Evolutionary conservation across 208 protist species (phyloP), one percentile per base, ranked within the genome.

Genomic region (Acanthamoeba lenticulata): DNA sequence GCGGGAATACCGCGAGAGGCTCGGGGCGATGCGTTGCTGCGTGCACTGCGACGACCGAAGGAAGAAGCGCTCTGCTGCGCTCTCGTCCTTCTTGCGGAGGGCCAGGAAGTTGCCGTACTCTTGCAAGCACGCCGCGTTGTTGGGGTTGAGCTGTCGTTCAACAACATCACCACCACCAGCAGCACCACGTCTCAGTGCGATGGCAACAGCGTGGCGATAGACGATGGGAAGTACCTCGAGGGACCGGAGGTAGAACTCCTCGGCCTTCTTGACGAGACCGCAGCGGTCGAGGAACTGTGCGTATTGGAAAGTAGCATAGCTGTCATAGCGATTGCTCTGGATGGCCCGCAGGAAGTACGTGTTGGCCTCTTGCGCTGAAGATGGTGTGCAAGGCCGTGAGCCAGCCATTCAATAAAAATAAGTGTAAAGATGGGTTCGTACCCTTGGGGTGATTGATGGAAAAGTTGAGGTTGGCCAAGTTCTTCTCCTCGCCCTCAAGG

Each of bases 261-360:
- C 95, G 27, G 95, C 95, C 27, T 55, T 34, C 62, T 95, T 88
- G 36, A 77, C 29, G 34, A 90, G 55, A 32, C 55, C 85, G 34
- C 94, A 93, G 36, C 65, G n/a, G 24, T 96, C 95, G 1, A 95
- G 34, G 21, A 96, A 88, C 65, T 96, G 95, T n/a, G 95, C 95
- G 34, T 95, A 96, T 45, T 94, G 40, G 85, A 96, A 96, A 38
- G 32, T 45, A 40, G 60, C 55, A 5, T 57, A 88, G 5, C 89
- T 92, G 45, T 95, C 86, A n/a, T 92, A 88, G n/a, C 57, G 52
- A 81, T 95, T 94, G 60, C 55, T 60, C 60, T 89, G 92, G 6
- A 95, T 95, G 15, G 93, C 94, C 32, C 95, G 44, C 38, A 90
- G 40, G 19, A 91, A 94, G 19, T 96, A 96, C 32, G 67, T 83